Base-by-base conservation (phyloP, 2,329 filamentous ascomycete species). In the Chaetomiaceae sp. region DNA sequence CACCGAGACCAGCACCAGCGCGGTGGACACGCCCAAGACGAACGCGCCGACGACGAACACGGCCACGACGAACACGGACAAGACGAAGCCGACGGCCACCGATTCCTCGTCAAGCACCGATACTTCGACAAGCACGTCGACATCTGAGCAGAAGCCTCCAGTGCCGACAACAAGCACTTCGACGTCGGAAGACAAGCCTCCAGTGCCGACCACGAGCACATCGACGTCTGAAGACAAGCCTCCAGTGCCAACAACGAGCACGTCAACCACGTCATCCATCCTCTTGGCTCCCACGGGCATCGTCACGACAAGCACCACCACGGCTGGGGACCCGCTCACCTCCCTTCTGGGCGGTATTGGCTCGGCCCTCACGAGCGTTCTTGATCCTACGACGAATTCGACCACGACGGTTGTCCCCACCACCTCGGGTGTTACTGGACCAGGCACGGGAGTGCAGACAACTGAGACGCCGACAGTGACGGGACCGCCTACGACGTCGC, bases 261-360 rank as follows among this genome's bases (percentile, higher is more conserved):
- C 56, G 24, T 24, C 29, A n/a, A 32, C 29, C 29, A n/a, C 29
- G n/a, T 54, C 60, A 3, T 50, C 50, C 15, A 61, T 65, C 42
- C 50, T 64, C 5, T 43, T 65, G 11, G 63, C 58, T 10, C 61
- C 62, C 17, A 65, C 60, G 7, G 63, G 63, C 20, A 56, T 62
- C 19, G 62, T 64, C 17, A 62, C 60, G 5, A 51, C 54, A 36
- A 44, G 22, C 36, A 44, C 36, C 2, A 26, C 26, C 2, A 26
- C 32, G n/a, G 14, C 38, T 7, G 35, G 11, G 39, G 38, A 46
- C 34, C 42, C 42, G 14, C 37, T 56, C 26, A 46, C 24, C 22
- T 55, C 57, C 11, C 7, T 57, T 1, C 9, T 59, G 14, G 56
- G 55, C 50, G 54, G 50, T 24, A 35, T 57, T 22, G 20, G 38